Evolutionary conservation across 371 early-diverging fungal genomes (phyloP), one percentile per base, ranked within the genome.

Genomic region (Rhizopus sp.): DNA sequence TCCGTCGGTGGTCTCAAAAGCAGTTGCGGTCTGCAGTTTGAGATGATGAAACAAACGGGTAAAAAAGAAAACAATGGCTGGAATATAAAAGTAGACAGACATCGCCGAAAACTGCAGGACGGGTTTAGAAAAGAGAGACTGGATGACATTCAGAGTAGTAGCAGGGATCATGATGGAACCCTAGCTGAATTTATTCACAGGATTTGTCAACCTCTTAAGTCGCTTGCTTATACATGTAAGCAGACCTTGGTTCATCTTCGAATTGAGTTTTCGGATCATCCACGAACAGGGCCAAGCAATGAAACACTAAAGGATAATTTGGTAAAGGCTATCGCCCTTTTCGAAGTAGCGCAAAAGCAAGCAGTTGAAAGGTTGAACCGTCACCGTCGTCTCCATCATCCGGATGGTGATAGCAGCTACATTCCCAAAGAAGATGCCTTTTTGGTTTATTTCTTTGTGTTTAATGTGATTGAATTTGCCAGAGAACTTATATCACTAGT

Each of bases 361-460:
- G 80, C 80, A 0, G 61, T 76, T 3, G 47, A 58, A 17, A 62
- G 63, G 23, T 49, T 78, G 10, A 64, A 72, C 32, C 50, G 52
- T 0, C 54, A 57, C 2, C 56, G 58, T 16, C 53, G 56, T 8
- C 34, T 53, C 4, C 23, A 48, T 7, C 50, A 55, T 15, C 32
- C 13, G n/a, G 39, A 33, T 4, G 59, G 68, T 29, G 56, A 63
- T 10, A 60, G 70, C 35, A 68, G 66, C 3, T 32, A 30, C 33
- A 64, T 44, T 46, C 69, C 64, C 44, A 80, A 80, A 10, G 89
- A 92, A 63, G 88, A 87, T 54, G 80, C 89, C 7, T 88, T 88
- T 34, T 55, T 86, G 53, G 88, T 89, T 8, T 87, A 88, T 61
- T 90, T 89, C 52, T 92, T 89, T 59, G 87, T 89, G 7, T 90